These are phyloP conservation scores for Scedosporium dehoogii DNA, from an alignment of 2,329 filamentous ascomycete genomes.

Conservation along the genomic window DNA sequence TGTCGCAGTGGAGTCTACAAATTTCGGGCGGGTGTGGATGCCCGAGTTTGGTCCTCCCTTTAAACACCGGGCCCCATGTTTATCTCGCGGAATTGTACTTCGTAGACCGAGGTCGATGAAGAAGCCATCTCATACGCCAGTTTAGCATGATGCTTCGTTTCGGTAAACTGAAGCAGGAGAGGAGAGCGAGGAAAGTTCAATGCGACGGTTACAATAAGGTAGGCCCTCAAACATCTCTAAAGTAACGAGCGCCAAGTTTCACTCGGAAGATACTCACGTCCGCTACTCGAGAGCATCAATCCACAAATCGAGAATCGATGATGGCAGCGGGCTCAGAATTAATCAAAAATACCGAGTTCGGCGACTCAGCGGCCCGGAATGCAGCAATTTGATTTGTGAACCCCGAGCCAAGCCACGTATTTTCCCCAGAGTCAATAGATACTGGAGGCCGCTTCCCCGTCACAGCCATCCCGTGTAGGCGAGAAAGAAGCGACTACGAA, in stretches of 20 bases:
- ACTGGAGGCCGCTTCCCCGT: too few species aligned
- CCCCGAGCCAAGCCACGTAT: too few species aligned
- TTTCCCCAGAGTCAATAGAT: too few species aligned
- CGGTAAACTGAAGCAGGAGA: constrained; percentile 1
- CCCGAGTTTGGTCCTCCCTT: neutral
- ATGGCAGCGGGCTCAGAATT: too few species aligned
- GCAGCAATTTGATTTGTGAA: too few species aligned
- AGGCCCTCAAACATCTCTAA: too few species aligned
- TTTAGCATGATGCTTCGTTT: neutral
- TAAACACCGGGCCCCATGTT: neutral
- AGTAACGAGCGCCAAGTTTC: too few species aligned
- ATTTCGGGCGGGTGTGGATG: neutral
- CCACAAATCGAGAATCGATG: too few species aligned
- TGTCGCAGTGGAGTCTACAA: neutral
- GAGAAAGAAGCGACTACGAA: neutral
- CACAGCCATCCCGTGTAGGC: too few species aligned
- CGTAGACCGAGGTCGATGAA: neutral
- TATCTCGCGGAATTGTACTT: neutral
- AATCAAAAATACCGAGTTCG: too few species aligned
- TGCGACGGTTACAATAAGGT: neutral
- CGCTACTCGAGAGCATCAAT: neutral
- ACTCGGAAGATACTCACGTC: too few species aligned
- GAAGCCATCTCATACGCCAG: neutral
- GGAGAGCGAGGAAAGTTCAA: neutral
- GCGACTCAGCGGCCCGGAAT: too few species aligned